Evolutionary conservation across 306 rosid genomes (phyloP).

Genomic region (Cucumis hystrix): DNA sequence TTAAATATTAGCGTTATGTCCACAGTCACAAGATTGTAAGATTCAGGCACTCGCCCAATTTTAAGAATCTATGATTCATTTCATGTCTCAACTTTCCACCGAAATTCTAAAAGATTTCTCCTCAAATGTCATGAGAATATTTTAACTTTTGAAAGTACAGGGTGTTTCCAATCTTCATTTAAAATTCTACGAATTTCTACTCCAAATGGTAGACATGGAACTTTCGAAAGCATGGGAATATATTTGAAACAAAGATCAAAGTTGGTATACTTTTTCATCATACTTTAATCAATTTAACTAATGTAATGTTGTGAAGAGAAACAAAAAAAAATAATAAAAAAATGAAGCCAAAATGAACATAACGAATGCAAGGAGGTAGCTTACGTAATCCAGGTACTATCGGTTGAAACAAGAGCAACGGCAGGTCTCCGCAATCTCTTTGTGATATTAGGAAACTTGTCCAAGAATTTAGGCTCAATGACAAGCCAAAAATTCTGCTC

Average conservation of each 20-base stretch:
- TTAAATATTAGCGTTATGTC: neutral
- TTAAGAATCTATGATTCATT: too few species aligned
- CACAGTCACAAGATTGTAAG: neutral
- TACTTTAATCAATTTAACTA: neutral
- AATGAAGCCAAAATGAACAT: neutral
- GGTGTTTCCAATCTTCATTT: too few species aligned
- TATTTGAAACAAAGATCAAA: neutral
- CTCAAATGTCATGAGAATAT: neutral
- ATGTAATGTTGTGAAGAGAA: neutral
- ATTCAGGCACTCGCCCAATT: neutral
- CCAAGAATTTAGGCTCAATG: constrained; percentile 91
- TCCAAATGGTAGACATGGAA: too few species aligned
- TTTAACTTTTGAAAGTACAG: too few species aligned
- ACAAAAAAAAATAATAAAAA: neutral
- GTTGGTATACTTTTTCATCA: too few species aligned
- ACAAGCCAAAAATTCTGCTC: constrained; percentile 96
- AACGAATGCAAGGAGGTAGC: neutral
- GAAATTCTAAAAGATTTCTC: neutral
- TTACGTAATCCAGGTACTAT: constrained; percentile 94
- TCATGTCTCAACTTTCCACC: neutral
- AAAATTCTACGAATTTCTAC: neutral
- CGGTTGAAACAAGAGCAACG: constrained; percentile 91
- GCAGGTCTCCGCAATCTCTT: constrained; percentile 73
- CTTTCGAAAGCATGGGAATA: too few species aligned
- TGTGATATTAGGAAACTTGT: constrained; percentile 67